Evolutionary conservation across 1,139 yeast genomes (phyloP).

Genomic region (Geotrichum siamense): DNA sequence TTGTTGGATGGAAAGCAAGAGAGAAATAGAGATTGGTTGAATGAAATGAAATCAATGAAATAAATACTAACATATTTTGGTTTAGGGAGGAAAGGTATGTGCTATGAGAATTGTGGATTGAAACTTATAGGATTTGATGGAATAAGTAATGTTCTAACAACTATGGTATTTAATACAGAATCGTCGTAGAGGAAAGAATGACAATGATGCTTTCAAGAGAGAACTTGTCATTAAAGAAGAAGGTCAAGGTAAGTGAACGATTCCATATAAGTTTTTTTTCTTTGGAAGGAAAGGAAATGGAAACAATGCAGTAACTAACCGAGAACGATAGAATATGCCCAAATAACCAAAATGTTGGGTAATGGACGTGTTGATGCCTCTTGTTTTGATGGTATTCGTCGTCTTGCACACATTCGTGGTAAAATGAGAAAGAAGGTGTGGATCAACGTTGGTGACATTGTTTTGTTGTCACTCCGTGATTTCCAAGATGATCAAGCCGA

Average conservation of each 20-base stretch:
- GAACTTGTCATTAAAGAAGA: slow-evolving; percentile 89
- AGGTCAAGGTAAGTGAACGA: slow-evolving; percentile 47
- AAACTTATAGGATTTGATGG: neutral
- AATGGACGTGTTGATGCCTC: slow-evolving; percentile 93
- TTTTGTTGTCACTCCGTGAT: slow-evolving; percentile 91
- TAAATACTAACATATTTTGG: slow-evolving; percentile 5
- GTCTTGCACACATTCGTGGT: slow-evolving; percentile 98
- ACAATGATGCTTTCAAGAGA: slow-evolving; percentile 84
- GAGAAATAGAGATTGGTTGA: neutral
- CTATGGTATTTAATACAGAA: slow-evolving; percentile 42
- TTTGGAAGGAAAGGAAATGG: neutral
- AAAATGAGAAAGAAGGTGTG: slow-evolving; percentile 98
- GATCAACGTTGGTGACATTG: slow-evolving; percentile 99
- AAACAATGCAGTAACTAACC: neutral
- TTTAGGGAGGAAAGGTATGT: slow-evolving; percentile 18
- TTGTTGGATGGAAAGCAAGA: neutral
- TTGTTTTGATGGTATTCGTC: slow-evolving; percentile 88
- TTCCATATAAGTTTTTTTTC: neutral
- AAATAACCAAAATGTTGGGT: slow-evolving; percentile 96
- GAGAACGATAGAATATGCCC: slow-evolving; percentile 66
- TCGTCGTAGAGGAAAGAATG: slow-evolving; percentile 99
- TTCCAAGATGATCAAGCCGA: slow-evolving; percentile 98
- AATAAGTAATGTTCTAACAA: neutral
- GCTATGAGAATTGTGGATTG: neutral
- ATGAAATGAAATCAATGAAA: neutral